These are phyloP conservation scores for Geotrichum histeridarum DNA, from an alignment of 1,139 yeast species.

Conservation along the genomic window DNA sequence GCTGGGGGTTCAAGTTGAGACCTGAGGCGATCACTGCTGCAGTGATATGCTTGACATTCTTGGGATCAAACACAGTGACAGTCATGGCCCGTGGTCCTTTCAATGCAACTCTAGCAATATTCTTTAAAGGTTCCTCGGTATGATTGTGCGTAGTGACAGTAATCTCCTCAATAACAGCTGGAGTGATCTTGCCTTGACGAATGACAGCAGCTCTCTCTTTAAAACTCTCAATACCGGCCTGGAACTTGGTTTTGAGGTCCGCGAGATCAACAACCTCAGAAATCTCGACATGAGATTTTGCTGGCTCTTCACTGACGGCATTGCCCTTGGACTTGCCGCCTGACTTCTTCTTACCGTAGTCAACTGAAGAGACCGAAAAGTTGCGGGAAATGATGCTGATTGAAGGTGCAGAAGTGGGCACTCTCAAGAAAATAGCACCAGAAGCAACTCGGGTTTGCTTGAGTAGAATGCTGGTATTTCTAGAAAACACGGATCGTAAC, in stretches of 20 bases:
- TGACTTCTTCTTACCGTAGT: constrained; percentile 13
- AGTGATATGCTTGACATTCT: constrained; percentile 59
- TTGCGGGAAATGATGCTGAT: background rate
- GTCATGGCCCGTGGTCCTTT: constrained; percentile 63
- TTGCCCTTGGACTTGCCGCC: background rate
- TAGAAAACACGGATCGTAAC: background rate
- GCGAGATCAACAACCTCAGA: constrained; percentile 19
- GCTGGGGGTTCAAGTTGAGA: constrained; percentile 73
- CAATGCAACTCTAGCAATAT: constrained; percentile 69
- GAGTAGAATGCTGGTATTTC: background rate
- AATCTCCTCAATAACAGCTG: constrained; percentile 60
- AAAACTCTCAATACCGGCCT: constrained; percentile 49
- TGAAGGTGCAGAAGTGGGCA: background rate
- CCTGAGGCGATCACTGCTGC: constrained; percentile 65
- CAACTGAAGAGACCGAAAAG: background rate
- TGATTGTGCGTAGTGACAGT: constrained; percentile 47
- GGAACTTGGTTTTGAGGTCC: constrained; percentile 46
- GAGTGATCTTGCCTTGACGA: constrained; percentile 63
- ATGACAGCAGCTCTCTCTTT: constrained; percentile 54
- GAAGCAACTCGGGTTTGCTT: background rate
- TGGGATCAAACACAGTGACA: constrained; percentile 81
- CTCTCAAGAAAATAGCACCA: background rate
- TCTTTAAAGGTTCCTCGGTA: constrained; percentile 47
- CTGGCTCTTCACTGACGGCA: background rate
- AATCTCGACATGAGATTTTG: background rate